Evolutionary conservation across 2,329 filamentous ascomycete species (phyloP).

Genomic region (Aspergillus fumigatus): DNA sequence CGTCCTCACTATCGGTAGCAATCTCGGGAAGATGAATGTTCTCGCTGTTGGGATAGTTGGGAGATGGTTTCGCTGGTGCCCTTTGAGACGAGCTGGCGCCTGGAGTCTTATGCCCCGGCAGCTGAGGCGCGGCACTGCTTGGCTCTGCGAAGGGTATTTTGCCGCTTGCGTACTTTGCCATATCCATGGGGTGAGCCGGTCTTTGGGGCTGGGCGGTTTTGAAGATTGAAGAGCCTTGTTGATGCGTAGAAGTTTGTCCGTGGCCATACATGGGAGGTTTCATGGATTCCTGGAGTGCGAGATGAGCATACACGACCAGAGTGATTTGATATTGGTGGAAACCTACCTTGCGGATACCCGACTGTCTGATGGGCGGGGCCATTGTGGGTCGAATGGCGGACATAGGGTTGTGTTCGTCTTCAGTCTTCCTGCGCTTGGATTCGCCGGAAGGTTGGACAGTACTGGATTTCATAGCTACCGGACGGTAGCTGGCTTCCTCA

Average conservation of each 20-base stretch:
- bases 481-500: constrained; percentile 50
- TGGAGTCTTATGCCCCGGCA: constrained; percentile 61
- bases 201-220: constrained; percentile 54
- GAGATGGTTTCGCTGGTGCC: constrained; percentile 59
- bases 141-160: constrained; percentile 82
- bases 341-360: constrained; percentile 65
- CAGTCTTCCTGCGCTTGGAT: constrained; percentile 73
- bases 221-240: constrained; percentile 30
- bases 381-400: constrained; percentile 64
- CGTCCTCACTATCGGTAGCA: constrained; percentile 87
- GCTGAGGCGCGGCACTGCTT: constrained; percentile 46
- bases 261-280: constrained; percentile 41
- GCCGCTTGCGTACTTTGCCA: constrained; percentile 83
- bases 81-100: constrained; percentile 47
- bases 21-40: constrained; percentile 92
- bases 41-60: constrained; percentile 83
- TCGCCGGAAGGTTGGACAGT: constrained; percentile 64
- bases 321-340: not conserved
- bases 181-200: constrained; percentile 67
- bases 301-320: not conserved
- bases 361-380: constrained; percentile 80
- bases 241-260: constrained; percentile 31
- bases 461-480: constrained; percentile 35
- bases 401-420: constrained; percentile 62
- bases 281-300: constrained; percentile 20